These are phyloP conservation scores for Diaporthe sp. DNA, from an alignment of 2,329 filamentous ascomycete genomes.

Conservation along the genomic window DNA sequence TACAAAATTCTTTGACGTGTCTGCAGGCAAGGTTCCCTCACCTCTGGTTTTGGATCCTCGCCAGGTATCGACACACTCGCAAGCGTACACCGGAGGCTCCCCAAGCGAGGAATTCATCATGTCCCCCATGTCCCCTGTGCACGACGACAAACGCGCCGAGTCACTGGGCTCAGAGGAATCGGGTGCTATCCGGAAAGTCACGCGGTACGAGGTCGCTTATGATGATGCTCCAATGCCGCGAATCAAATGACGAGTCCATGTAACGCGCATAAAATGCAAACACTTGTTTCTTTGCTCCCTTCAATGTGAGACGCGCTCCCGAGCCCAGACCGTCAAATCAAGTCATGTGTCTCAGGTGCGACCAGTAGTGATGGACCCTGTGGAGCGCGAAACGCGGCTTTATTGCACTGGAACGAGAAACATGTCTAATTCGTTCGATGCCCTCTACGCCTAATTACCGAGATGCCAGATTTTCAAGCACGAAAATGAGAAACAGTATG, in stretches of 20 bases:
- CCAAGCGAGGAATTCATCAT: slow-evolving; percentile 17
- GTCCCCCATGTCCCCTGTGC: slow-evolving; percentile 18
- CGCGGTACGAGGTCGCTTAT: slow-evolving; percentile 12
- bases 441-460: neutral
- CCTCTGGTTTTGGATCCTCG: neutral
- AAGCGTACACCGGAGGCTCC: neutral
- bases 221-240: neutral
- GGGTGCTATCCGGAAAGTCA: slow-evolving; percentile 5
- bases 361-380: neutral
- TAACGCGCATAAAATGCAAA: neutral
- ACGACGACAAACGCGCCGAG: neutral
- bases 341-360: neutral
- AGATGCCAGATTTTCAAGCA: neutral
- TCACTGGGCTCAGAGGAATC: neutral
- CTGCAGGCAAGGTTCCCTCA: neutral
- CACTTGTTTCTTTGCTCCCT: neutral
- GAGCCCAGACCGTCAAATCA: neutral
- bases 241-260: neutral
- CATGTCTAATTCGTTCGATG: neutral
- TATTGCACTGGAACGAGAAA: neutral
- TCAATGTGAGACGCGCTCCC: neutral
- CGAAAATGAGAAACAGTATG: neutral
- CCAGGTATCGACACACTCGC: neutral
- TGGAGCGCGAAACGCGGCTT: neutral
- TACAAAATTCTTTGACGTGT: neutral